These are phyloP conservation scores for Tricholoma flavovirens DNA, from an alignment of 768 basidiomycete species.

Conservation along the genomic window DNA sequence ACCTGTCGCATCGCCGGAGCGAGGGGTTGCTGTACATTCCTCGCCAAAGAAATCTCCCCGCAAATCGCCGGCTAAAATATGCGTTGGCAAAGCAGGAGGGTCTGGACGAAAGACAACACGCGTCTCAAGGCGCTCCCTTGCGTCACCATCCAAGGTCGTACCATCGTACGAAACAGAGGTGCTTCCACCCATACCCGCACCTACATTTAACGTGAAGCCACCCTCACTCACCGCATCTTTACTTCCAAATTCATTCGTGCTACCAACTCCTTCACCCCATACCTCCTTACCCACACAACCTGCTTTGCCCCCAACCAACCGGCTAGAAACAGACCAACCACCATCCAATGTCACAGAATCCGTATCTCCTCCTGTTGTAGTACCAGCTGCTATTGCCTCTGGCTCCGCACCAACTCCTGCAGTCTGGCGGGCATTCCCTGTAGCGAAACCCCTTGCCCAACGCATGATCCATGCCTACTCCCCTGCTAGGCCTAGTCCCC, in stretches of 20 bases:
- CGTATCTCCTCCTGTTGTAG: slow-evolving; percentile 10
- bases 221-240: slow-evolving; percentile 37
- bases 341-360: slow-evolving; percentile 9
- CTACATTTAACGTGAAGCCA: slow-evolving; percentile 34
- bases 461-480: slow-evolving; percentile 81
- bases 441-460: slow-evolving; percentile 63
- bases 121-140: slow-evolving; percentile 40
- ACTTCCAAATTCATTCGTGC: slow-evolving; percentile 65
- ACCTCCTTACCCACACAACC: slow-evolving; percentile 55
- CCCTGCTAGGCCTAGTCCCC: slow-evolving; percentile 71
- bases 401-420: slow-evolving; percentile 28
- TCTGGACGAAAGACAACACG: slow-evolving; percentile 38
- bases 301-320: slow-evolving; percentile 26
- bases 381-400: slow-evolving; percentile 8
- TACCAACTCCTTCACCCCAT: slow-evolving; percentile 73
- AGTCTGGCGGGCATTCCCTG: slow-evolving; percentile 50
- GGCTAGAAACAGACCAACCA: slow-evolving; percentile 15
- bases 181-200: slow-evolving; percentile 26
- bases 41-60: slow-evolving; percentile 27
- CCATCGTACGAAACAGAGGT: slow-evolving; percentile 39
- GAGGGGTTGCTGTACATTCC: slow-evolving; percentile 3
- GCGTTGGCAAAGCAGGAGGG: slow-evolving; percentile 41
- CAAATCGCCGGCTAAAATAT: slow-evolving; percentile 41
- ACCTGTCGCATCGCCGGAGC: slow-evolving; percentile 17
- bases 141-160: slow-evolving; percentile 30